Evolutionary conservation across 345 rosid genomes (phyloP).

Genomic region (Hibiscus tridactylites): DNA sequence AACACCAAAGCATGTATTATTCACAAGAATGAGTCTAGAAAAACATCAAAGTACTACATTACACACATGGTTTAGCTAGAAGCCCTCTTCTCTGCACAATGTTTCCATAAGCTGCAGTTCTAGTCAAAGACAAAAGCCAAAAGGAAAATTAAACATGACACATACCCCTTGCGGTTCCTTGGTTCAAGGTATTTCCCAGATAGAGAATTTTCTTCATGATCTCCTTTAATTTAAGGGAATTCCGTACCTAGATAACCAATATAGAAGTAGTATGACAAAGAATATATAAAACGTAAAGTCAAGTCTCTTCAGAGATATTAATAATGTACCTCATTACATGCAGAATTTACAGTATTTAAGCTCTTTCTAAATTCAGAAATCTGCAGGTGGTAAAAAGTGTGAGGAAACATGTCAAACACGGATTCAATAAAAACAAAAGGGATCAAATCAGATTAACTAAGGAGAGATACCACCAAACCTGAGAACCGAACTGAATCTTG

Average conservation of each 20-base stretch:
- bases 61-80: neutral
- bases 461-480: constrained; percentile 71
- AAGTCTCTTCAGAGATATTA: constrained; percentile 13
- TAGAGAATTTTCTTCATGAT: constrained; percentile 90
- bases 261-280: constrained; percentile 12
- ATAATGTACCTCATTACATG: constrained; percentile 73
- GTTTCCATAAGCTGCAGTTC: neutral
- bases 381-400: constrained; percentile 32
- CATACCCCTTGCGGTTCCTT: constrained; percentile 98
- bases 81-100: neutral
- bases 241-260: constrained; percentile 57
- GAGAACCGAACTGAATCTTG: constrained; percentile 87
- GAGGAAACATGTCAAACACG: constrained; percentile 3
- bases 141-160: neutral
- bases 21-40: neutral
- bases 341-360: constrained; percentile 80
- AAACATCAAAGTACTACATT: neutral
- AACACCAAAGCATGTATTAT: neutral
- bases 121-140: neutral
- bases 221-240: constrained; percentile 74
- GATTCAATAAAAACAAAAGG: neutral
- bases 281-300: neutral
- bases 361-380: constrained; percentile 77
- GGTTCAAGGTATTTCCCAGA: constrained; percentile 86
- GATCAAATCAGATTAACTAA: constrained; percentile 22